phyloP scores from a whole-genome alignment of 225 moss, liverwort and hornwort species.

The Bryum argenteum region DNA sequence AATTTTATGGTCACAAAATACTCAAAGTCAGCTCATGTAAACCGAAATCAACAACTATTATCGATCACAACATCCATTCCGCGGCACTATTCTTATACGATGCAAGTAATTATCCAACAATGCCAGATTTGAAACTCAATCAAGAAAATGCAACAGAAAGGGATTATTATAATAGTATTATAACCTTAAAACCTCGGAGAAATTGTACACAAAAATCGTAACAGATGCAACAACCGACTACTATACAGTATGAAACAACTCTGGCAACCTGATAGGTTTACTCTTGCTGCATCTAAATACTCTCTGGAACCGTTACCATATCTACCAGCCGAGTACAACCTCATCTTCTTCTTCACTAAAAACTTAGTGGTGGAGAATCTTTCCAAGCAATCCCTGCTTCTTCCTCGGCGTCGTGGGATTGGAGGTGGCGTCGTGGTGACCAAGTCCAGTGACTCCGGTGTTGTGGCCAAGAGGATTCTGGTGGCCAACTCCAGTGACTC shows the following conservation, averaged over 20 bases:
- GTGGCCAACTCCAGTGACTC: constrained; percentile 5
- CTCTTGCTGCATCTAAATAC: neutral
- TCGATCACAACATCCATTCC: no score
- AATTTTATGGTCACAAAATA: no score
- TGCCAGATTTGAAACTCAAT: no score
- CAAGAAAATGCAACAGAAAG: no score
- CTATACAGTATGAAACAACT: neutral
- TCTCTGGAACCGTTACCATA: neutral
- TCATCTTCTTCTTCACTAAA: neutral
- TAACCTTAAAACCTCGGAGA: neutral
- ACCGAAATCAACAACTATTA: no score
- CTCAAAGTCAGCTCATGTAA: no score
- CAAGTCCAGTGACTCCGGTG: neutral
- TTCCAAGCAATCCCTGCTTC: constrained; percentile 30
- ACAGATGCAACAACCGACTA: neutral
- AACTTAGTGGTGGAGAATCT: constrained; percentile 29
- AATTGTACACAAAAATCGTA: neutral
- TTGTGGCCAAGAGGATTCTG: neutral
- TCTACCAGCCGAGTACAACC: neutral
- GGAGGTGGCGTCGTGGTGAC: neutral
- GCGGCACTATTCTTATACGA: no score
- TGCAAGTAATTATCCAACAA: no score
- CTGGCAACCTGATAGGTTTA: neutral
- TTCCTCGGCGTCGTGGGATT: constrained; percentile 8
- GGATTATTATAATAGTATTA: neutral